phyloP scores from a whole-genome alignment of 2,329 filamentous ascomycete species.

The Alternaria sp. region DNA sequence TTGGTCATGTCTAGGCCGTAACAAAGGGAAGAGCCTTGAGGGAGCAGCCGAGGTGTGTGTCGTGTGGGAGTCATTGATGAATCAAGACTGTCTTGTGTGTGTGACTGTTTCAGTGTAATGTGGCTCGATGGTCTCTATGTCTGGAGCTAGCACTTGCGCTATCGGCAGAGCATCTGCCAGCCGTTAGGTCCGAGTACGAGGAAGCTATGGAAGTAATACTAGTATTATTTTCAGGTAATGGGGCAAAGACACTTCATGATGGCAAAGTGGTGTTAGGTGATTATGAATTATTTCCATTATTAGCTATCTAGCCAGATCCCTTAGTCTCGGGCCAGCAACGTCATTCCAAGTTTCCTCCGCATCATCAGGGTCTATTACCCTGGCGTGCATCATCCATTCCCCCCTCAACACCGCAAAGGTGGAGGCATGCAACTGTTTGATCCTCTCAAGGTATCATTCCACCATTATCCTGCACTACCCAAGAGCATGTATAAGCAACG shows the following conservation, averaged over 20 bases:
- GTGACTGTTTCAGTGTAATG: slow-evolving; percentile 25
- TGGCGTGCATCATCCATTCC: slow-evolving; percentile 19
- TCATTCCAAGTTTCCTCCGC: slow-evolving; percentile 18
- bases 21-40: slow-evolving; percentile 15
- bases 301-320: slow-evolving; percentile 16
- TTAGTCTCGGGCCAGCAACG: slow-evolving; percentile 11
- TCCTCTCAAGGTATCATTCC: slow-evolving; percentile 12
- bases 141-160: slow-evolving; percentile 1
- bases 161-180: neutral
- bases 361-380: slow-evolving; percentile 17
- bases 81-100: slow-evolving; percentile 15
- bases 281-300: slow-evolving; percentile 17
- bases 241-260: slow-evolving; percentile 22
- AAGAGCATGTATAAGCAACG: slow-evolving; percentile 19
- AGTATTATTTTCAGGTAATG: slow-evolving; percentile 13
- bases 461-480: slow-evolving; percentile 10
- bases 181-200: neutral
- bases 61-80: slow-evolving; percentile 9
- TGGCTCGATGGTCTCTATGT: neutral
- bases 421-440: slow-evolving; percentile 18
- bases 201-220: neutral
- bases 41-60: slow-evolving; percentile 14
- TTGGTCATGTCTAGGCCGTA: slow-evolving; percentile 20
- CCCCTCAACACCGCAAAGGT: slow-evolving; percentile 28
- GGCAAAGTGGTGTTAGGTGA: slow-evolving; percentile 23